Conservation (phyloP, 2,329 filamentous ascomycete species). For the Calonectria montana region DNA sequence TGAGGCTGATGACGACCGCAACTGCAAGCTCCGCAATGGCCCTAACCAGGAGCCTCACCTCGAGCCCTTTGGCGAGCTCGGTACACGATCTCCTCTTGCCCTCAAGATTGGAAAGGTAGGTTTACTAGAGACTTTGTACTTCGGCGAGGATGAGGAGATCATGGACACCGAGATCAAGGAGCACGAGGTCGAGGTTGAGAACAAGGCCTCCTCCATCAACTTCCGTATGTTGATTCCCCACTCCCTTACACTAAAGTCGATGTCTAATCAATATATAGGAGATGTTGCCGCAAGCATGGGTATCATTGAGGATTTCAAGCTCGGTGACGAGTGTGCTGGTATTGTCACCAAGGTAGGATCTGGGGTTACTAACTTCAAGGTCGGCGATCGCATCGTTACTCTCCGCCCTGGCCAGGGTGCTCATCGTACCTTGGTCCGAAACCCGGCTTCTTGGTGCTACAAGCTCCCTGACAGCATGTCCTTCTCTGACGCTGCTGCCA, state of each 20-base stretch:
- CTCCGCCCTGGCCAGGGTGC: slow-evolving; percentile 27
- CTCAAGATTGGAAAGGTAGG: slow-evolving; percentile 25
- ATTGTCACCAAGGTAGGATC: slow-evolving; percentile 23
- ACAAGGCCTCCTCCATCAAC: slow-evolving; percentile 22
- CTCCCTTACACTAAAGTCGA: slow-evolving; percentile 21
- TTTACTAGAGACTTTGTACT: slow-evolving; percentile 24
- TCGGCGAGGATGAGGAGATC: slow-evolving; percentile 21
- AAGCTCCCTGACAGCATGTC: slow-evolving; percentile 26
- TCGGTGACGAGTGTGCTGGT: slow-evolving; percentile 37
- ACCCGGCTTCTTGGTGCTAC: slow-evolving; percentile 35
- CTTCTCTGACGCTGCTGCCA: slow-evolving; percentile 19
- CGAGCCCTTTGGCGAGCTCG: slow-evolving; percentile 14
- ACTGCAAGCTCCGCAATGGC: slow-evolving; percentile 38
- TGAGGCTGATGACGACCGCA: slow-evolving; percentile 37
- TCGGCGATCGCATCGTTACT: slow-evolving; percentile 18
- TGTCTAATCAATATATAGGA: slow-evolving; percentile 10
- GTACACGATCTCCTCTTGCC: slow-evolving; percentile 13
- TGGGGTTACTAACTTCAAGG: slow-evolving; percentile 16
- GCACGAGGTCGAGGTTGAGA: slow-evolving; percentile 25
- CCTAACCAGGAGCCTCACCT: slow-evolving; percentile 37
- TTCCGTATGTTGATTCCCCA: slow-evolving; percentile 27
- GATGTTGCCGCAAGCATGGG: slow-evolving; percentile 41
- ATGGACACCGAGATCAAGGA: slow-evolving; percentile 18
- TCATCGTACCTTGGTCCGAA: slow-evolving; percentile 43
- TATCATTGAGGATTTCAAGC: slow-evolving; percentile 38